Conservation (phyloP, 306 rosid genomes). For the Cajanus cajan region DNA sequence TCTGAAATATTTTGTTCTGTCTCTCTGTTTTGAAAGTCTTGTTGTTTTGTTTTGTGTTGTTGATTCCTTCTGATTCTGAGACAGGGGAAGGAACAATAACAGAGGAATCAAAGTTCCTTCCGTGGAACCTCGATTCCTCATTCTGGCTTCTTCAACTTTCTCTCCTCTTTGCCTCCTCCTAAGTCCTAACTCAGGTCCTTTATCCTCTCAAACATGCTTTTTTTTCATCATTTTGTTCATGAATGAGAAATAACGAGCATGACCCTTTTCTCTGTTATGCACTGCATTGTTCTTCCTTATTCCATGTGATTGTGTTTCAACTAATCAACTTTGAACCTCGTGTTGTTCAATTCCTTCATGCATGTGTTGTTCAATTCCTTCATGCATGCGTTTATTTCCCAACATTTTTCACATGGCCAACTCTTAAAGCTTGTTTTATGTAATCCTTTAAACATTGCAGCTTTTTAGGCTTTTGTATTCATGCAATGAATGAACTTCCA, state of each 20-base stretch:
- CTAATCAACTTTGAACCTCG: too few relatives aligned
- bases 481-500: too few relatives aligned
- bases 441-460: too few relatives aligned
- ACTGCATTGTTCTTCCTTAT: neutral
- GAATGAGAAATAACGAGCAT: neutral
- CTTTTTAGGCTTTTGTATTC: too few relatives aligned
- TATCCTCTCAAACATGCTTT: neutral
- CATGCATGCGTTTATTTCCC: neutral
- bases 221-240: neutral
- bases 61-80: neutral
- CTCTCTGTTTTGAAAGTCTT: neutral
- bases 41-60: neutral
- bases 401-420: neutral
- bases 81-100: neutral
- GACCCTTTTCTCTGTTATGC: too few relatives aligned
- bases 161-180: neutral
- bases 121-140: slow-evolving; percentile 31
- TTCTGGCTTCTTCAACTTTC: neutral
- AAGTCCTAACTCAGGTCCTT: neutral
- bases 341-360: neutral
- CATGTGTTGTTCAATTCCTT: too few relatives aligned
- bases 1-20: neutral
- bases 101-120: slow-evolving; percentile 57
- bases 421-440: neutral
- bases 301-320: neutral